Conservation (phyloP, 2,329 filamentous ascomycete genomes). For the Monilinia fructigena region DNA sequence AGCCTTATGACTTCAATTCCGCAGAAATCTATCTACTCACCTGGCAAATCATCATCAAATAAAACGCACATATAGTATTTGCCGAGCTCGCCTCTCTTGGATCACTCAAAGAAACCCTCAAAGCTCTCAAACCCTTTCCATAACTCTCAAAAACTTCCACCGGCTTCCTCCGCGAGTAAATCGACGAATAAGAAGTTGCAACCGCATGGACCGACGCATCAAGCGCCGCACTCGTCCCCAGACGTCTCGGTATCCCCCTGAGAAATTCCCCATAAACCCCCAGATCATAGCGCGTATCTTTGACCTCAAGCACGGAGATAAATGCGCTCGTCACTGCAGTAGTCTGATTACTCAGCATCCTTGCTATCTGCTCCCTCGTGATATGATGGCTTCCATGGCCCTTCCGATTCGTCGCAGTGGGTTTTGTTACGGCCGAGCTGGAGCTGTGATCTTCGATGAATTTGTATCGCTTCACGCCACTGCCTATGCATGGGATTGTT, state of each 20-base stretch:
- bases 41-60: conserved; percentile 20
- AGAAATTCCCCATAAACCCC: conserved; percentile 1
- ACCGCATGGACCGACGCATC: conserved; percentile 8
- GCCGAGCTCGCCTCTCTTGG: conserved; percentile 1
- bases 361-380: background rate
- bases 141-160: conserved; percentile 1
- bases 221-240: background rate
- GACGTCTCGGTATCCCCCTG: background rate
- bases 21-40: background rate
- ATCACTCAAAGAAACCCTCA: conserved; percentile 11
- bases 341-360: background rate
- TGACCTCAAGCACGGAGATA: conserved; percentile 4
- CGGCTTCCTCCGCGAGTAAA: background rate
- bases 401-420: background rate
- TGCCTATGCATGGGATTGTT: background rate
- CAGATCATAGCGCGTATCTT: conserved; percentile 5
- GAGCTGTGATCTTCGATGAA: background rate
- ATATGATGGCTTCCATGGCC: background rate
- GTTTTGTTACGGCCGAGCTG: background rate
- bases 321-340: background rate
- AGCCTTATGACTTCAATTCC: background rate
- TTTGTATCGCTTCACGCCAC: conserved; percentile 4
- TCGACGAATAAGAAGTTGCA: background rate
- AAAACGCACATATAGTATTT: conserved; percentile 20
- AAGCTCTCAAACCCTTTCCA: background rate